Evolutionary conservation across 169 alveolate genomes (phyloP), one percentile per base, ranked within the genome.

Genomic region (Plasmodium billcollinsi): DNA sequence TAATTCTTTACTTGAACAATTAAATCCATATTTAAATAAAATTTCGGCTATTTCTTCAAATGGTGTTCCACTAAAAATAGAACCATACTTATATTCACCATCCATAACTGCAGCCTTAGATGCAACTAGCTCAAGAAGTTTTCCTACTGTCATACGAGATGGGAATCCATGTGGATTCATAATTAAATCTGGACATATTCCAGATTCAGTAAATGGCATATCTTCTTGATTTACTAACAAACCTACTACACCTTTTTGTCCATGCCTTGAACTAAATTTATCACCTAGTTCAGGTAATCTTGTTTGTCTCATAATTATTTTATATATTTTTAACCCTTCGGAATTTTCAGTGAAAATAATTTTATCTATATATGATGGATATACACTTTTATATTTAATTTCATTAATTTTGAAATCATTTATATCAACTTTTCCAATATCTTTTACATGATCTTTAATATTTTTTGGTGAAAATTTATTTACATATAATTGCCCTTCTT

Each of bases 121-220:
- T 20, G 99, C 98, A 0, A 99, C 96, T 45, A 98, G 95, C 93
- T 99, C 99, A 66, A 98, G 96, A 95, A 98, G 90, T 94, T 99
- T 98, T 20, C 99, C 99, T 63, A 99, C 99, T 15, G 99, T 99
- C 99, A 99, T 99, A 89, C 99, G 97, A 18, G 99, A 98, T 11
- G 99, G 99, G 93, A 98, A 99, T 4, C 99, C 99, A 94, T 98
- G 99, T 18, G 99, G 99, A 93, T 99, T 99, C 99, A 99, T 99
- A 92, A 99, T 98, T 59, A 99, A 95, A 94, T 99, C 99, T 7
- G 99, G 99, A 59, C 99, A 97, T 99, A 99, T 98, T n/a, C 99
- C 99, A 66, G 96, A 95, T 91, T 98, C 99, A 56, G 97, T 96
- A 90, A 99, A 99, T 9, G 99, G 99, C 97, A 98, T 91, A 93